Evolutionary conservation across 768 basidiomycete genomes (phyloP).

Genomic region (Pholiota microspora): DNA sequence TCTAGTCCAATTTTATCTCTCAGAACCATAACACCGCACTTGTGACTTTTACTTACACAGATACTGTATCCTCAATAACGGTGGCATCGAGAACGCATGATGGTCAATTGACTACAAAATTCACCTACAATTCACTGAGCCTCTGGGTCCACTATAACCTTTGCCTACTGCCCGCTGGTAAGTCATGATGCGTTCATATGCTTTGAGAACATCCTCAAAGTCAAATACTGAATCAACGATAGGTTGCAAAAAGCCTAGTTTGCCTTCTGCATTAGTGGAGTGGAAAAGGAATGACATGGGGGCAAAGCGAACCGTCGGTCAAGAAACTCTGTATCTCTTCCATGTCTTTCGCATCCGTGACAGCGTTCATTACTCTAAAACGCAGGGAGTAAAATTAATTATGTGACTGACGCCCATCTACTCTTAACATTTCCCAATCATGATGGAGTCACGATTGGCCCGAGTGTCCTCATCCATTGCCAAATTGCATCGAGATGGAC

Average conservation of each 20-base stretch:
- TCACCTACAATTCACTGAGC: no score
- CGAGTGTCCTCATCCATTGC: slow-evolving; percentile 29
- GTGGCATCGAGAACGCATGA: no score
- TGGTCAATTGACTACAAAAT: no score
- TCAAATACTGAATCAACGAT: slow-evolving; percentile 57
- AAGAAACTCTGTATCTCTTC: slow-evolving; percentile 33
- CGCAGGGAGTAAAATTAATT: background rate
- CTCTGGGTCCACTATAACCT: slow-evolving; percentile 40
- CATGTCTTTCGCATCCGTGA: slow-evolving; percentile 32
- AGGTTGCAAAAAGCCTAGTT: slow-evolving; percentile 47
- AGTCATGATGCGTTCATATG: slow-evolving; percentile 61
- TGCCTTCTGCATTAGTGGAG: background rate
- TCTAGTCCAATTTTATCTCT: background rate
- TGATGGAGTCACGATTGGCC: slow-evolving; percentile 37
- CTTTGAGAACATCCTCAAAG: slow-evolving; percentile 56
- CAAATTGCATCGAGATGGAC: slow-evolving; percentile 33
- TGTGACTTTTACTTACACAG: no score
- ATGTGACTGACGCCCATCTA: slow-evolving; percentile 39
- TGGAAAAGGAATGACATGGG: background rate
- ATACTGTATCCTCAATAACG: no score
- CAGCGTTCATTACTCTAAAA: slow-evolving; percentile 28
- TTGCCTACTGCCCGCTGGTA: slow-evolving; percentile 62
- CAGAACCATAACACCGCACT: no score
- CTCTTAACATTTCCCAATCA: slow-evolving; percentile 55
- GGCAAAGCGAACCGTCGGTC: slow-evolving; percentile 35